These are phyloP conservation scores for Lepidium aucheri DNA, from an alignment of 345 rosid species.

Conservation along the genomic window DNA sequence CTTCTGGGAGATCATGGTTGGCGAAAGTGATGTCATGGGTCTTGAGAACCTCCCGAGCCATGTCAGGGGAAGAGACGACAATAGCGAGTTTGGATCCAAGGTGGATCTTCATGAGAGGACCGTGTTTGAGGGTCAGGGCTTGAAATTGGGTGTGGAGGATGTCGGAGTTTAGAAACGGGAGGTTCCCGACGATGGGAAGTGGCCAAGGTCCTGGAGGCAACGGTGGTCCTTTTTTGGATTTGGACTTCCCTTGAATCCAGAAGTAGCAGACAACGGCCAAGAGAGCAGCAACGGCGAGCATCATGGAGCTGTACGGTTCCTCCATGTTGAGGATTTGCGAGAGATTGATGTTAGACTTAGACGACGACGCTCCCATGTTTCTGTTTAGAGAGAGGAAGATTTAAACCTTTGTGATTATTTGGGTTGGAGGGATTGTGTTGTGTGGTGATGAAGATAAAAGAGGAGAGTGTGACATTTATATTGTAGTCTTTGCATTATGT, in stretches of 20 bases:
- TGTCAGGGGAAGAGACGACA: conserved; percentile 23
- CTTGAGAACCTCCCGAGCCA: conserved; percentile 29
- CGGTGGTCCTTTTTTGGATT: conserved; percentile 11
- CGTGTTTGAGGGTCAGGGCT: conserved; percentile 22
- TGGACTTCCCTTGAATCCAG: conserved; percentile 12
- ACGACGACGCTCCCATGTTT: neutral
- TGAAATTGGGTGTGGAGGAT: conserved; percentile 22
- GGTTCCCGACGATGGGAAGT: conserved; percentile 32
- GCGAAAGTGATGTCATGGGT: conserved; percentile 31
- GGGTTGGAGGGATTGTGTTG: neutral
- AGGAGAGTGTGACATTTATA: conserved; percentile 7
- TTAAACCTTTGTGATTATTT: neutral
- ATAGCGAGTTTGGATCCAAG: conserved; percentile 28
- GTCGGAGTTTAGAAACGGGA: conserved; percentile 26
- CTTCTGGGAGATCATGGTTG: conserved; percentile 29
- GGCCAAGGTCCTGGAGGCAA: conserved; percentile 36
- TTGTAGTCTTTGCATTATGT: neutral
- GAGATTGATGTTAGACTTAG: neutral
- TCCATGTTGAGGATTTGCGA: conserved; percentile 1
- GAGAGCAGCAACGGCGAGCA: neutral
- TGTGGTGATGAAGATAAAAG: neutral
- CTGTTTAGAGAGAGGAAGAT: neutral
- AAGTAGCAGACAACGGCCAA: conserved; percentile 9
- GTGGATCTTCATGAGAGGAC: conserved; percentile 34
- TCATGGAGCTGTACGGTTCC: conserved; percentile 8